Evolutionary conservation across 1,139 yeast species (phyloP).

Genomic region (Meyerozyma athensensis): DNA sequence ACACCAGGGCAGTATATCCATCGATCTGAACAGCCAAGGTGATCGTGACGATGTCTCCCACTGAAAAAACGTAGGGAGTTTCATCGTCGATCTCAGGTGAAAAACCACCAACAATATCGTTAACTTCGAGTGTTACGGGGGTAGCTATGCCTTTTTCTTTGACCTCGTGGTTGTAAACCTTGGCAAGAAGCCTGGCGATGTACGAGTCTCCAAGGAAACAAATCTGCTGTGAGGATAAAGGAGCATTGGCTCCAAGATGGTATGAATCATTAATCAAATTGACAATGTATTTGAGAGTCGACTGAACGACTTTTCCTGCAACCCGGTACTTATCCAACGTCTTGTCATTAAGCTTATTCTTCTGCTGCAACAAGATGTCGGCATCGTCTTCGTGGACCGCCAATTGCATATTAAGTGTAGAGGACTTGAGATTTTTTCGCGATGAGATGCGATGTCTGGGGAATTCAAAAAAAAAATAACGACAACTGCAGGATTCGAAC

Average conservation of each 20-base stretch:
- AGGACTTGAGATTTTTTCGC: slow-evolving; percentile 3
- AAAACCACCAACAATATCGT: slow-evolving; percentile 72
- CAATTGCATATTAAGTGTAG: slow-evolving; percentile 43
- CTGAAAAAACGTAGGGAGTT: slow-evolving; percentile 46
- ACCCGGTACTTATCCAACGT: slow-evolving; percentile 78
- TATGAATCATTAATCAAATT: slow-evolving; percentile 67
- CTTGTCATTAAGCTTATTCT: slow-evolving; percentile 57
- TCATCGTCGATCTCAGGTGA: slow-evolving; percentile 81
- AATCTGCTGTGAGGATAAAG: slow-evolving; percentile 60
- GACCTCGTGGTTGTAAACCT: slow-evolving; percentile 51
- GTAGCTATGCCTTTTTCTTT: slow-evolving; percentile 84
- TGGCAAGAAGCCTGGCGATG: slow-evolving; percentile 50
- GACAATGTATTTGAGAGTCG: slow-evolving; percentile 65
- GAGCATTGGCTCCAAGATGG: slow-evolving; percentile 47
- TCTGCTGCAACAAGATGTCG: slow-evolving; percentile 66
- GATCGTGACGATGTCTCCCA: slow-evolving; percentile 84
- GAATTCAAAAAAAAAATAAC: slow-evolving; percentile 14
- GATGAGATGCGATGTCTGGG: slow-evolving; percentile 4
- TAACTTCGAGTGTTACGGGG: slow-evolving; percentile 86
- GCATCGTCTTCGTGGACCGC: slow-evolving; percentile 70
- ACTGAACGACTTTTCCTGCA: slow-evolving; percentile 91
- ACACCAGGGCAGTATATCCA: slow-evolving; percentile 83
- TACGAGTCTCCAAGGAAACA: slow-evolving; percentile 80
- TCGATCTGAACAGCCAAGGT: slow-evolving; percentile 88
- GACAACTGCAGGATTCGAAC: slow-evolving; percentile 35